Evolutionary conservation across 2,329 filamentous ascomycete species (phyloP).

Genomic region (Trichoderma simmonsii): DNA sequence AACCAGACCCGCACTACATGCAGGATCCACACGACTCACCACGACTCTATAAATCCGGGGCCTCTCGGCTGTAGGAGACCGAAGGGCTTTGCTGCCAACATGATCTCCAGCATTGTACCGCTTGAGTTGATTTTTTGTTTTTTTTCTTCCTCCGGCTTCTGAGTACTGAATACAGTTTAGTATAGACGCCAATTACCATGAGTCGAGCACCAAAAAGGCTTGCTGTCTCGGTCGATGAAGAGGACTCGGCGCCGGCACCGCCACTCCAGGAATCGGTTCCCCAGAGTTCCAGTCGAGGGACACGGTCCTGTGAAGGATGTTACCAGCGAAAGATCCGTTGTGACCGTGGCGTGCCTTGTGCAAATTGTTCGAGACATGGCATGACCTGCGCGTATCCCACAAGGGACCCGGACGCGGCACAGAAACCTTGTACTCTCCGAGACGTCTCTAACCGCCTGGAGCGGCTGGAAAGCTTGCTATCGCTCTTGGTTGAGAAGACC

Average conservation of each 20-base stretch:
- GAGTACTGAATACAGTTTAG: not conserved
- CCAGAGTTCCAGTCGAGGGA: not conserved
- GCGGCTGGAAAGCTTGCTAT: not conserved
- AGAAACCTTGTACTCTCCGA: not conserved
- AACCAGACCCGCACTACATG: not conserved
- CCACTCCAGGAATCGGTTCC: not conserved
- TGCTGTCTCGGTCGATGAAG: not conserved
- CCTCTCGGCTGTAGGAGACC: not conserved
- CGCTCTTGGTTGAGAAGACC: not conserved
- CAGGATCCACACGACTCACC: not conserved
- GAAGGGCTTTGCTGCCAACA: not conserved
- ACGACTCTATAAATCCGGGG: not conserved
- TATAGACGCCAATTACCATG: not conserved
- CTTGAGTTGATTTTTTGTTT: not conserved
- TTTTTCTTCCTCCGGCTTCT: not conserved
- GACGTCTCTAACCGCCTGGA: not conserved
- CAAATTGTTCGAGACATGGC: not conserved
- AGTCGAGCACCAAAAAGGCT: not conserved
- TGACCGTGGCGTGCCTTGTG: not conserved
- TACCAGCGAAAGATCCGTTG: not conserved
- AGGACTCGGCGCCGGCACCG: not conserved
- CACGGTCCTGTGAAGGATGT: not conserved
- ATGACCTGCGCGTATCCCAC: not conserved
- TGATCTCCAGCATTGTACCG: not conserved
- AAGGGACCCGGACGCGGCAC: not conserved